Percentiles rank a stretch among this genome's conserved stretches.
phyloP scores from a whole-genome alignment of 108 stramenopile species.

The Mayamaea pseudoterrestris region DNA sequence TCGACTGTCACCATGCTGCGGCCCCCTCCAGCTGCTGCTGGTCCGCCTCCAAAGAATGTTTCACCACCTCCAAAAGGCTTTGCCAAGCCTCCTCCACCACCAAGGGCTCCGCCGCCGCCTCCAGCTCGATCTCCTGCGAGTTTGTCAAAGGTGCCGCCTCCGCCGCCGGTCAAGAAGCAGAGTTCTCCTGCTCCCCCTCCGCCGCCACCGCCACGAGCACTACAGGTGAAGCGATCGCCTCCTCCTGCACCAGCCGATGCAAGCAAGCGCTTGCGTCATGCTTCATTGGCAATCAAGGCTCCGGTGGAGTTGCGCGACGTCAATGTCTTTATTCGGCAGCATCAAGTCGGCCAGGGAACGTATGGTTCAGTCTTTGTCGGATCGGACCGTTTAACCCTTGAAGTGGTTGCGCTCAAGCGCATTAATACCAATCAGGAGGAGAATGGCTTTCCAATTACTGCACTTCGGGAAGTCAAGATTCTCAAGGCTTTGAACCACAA shows the following conservation, averaged over 20 bases:
- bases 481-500: conserved; percentile 76
- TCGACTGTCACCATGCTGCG: too few relatives aligned
- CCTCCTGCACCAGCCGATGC: too few relatives aligned
- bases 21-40: too few relatives aligned
- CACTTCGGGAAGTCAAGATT: conserved; percentile 91
- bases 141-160: background rate
- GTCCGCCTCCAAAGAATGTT: conserved; percentile 2
- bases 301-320: conserved; percentile 68
- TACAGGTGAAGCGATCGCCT: background rate
- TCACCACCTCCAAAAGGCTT: background rate
- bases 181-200: conserved; percentile 2
- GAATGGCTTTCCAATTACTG: conserved; percentile 88
- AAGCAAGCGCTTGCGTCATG: conserved; percentile 4
- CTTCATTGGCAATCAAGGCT: conserved; percentile 31
- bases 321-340: conserved; percentile 59
- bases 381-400: conserved; percentile 48
- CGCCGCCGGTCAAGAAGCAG: background rate
- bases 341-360: conserved; percentile 69
- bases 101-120: background rate
- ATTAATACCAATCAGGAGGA: conserved; percentile 87
- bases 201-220: background rate
- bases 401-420: conserved; percentile 84
- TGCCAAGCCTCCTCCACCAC: background rate
- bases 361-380: conserved; percentile 76
- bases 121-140: background rate